Evolutionary conservation across 2,329 filamentous ascomycete genomes (phyloP).

Genomic region (Trichoderma koningii): DNA sequence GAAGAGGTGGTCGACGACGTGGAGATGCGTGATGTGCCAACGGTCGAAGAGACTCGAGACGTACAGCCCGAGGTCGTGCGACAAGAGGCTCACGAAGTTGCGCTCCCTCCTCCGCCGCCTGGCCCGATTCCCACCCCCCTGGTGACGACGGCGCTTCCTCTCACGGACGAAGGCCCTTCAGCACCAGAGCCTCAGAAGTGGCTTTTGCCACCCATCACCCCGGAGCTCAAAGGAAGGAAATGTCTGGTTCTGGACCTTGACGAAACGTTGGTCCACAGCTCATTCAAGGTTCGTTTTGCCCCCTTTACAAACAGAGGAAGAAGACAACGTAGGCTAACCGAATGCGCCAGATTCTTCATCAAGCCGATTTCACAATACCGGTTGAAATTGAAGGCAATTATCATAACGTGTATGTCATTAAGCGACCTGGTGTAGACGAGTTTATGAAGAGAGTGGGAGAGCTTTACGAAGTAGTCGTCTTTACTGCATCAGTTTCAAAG

Average conservation of each 20-base stretch:
- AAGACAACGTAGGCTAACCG: conserved; percentile 20
- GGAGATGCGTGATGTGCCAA: conserved; percentile 63
- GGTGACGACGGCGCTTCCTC: conserved; percentile 44
- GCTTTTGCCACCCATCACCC: conserved; percentile 78
- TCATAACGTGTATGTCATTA: conserved; percentile 99
- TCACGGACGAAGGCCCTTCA: conserved; percentile 46
- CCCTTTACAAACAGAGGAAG: not conserved
- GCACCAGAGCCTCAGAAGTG: conserved; percentile 57
- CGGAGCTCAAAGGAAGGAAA: conserved; percentile 83
- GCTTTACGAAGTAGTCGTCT: conserved; percentile 97
- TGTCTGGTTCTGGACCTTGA: conserved; percentile 94
- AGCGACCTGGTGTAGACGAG: conserved; percentile 95
- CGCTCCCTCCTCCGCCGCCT: conserved; percentile 48
- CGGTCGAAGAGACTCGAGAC: conserved; percentile 54
- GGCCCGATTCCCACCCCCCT: conserved; percentile 49
- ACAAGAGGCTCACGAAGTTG: conserved; percentile 39
- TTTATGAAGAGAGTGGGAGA: conserved; percentile 99
- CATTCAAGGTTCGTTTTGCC: conserved; percentile 76
- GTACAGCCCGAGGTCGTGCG: conserved; percentile 43
- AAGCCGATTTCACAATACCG: conserved; percentile 98
- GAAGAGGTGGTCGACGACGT: conserved; percentile 59
- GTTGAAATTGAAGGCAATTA: conserved; percentile 99
- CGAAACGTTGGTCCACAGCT: conserved; percentile 96
- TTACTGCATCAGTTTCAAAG: conserved; percentile 98
- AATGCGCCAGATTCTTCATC: conserved; percentile 76